Percentiles rank a stretch among this genome's conserved stretches.
Evolutionary conservation across 345 rosid species (phyloP).

Genomic region (Carallia pectinifolia): DNA sequence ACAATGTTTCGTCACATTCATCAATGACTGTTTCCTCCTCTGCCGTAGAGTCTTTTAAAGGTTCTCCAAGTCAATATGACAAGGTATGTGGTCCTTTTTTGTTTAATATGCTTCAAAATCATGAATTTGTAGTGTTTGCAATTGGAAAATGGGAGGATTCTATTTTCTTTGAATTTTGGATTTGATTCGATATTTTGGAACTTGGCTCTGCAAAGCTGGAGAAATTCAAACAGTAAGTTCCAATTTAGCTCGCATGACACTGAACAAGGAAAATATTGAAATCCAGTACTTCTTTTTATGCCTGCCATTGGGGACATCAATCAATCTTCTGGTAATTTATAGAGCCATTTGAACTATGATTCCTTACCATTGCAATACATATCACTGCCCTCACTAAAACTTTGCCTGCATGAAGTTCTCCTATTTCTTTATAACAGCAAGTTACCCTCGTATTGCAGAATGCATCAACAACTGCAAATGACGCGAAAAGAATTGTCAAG

Average conservation of each 20-base stretch:
- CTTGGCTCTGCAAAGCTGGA: not conserved
- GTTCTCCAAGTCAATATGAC: slow-evolving; percentile 34
- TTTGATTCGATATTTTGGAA: slow-evolving; percentile 2
- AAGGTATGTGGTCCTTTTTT: slow-evolving; percentile 40
- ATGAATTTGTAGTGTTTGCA: not conserved
- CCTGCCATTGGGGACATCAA: not conserved
- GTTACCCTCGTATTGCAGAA: slow-evolving; percentile 32
- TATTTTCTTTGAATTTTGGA: not conserved
- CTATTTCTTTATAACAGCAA: not conserved
- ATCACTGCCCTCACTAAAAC: not conserved
- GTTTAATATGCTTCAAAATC: not conserved
- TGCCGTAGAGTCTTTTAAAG: slow-evolving; percentile 33
- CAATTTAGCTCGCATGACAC: not conserved
- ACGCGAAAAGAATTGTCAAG: slow-evolving; percentile 18
- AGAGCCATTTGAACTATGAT: not conserved
- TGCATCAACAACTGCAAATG: slow-evolving; percentile 27
- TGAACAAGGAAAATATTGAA: not conserved
- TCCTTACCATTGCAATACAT: not conserved
- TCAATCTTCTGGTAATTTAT: not conserved
- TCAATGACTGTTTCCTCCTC: slow-evolving; percentile 49
- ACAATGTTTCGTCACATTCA: slow-evolving; percentile 48
- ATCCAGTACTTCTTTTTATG: not conserved
- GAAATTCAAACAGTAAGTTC: not conserved
- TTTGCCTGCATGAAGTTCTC: not conserved
- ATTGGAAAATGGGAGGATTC: not conserved